A percentile compares a stretch with the other conserved stretches of the same genome.
These are phyloP conservation scores for Yamadazyma buinensis DNA, from an alignment of 1,139 yeast species.

Conservation along the genomic window DNA sequence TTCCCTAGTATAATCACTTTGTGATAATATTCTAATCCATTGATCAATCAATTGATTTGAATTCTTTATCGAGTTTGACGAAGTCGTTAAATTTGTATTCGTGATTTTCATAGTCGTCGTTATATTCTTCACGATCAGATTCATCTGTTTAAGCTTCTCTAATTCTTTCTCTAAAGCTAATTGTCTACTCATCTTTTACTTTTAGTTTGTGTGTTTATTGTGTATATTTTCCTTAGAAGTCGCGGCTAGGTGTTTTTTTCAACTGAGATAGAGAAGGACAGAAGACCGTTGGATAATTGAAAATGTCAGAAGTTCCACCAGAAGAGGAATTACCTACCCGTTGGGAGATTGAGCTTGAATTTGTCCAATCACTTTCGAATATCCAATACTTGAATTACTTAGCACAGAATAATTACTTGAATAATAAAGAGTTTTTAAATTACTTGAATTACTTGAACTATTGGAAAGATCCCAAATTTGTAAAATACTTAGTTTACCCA, in stretches of 20 bases:
- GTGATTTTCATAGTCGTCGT: constrained; percentile 26
- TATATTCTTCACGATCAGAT: constrained; percentile 26
- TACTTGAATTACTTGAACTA: constrained; percentile 68
- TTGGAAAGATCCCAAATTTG: constrained; percentile 68
- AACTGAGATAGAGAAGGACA: too few relatives aligned
- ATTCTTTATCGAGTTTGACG: constrained; percentile 30
- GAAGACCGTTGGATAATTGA: too few relatives aligned
- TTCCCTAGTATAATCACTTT: constrained; percentile 41
- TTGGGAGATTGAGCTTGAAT: constrained; percentile 82
- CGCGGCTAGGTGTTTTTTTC: too few relatives aligned
- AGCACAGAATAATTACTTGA: constrained; percentile 69
- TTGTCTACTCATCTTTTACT: constrained; percentile 22
- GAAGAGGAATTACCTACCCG: constrained; percentile 51
- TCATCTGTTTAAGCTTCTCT: constrained; percentile 30
- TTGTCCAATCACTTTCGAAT: constrained; percentile 78
- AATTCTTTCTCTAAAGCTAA: constrained; percentile 37
- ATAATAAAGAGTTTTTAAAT: constrained; percentile 56
- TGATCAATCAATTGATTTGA: constrained; percentile 39
- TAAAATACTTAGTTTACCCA: constrained; percentile 67
- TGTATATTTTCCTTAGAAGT: too few relatives aligned
- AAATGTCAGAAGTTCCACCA: too few relatives aligned
- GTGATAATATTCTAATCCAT: constrained; percentile 46
- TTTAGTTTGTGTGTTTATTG: background rate
- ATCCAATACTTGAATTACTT: constrained; percentile 70
- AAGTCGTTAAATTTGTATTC: constrained; percentile 24